These are phyloP conservation scores for Lactarius sp. DNA, from an alignment of 768 basidiomycete species.

Conservation along the genomic window DNA sequence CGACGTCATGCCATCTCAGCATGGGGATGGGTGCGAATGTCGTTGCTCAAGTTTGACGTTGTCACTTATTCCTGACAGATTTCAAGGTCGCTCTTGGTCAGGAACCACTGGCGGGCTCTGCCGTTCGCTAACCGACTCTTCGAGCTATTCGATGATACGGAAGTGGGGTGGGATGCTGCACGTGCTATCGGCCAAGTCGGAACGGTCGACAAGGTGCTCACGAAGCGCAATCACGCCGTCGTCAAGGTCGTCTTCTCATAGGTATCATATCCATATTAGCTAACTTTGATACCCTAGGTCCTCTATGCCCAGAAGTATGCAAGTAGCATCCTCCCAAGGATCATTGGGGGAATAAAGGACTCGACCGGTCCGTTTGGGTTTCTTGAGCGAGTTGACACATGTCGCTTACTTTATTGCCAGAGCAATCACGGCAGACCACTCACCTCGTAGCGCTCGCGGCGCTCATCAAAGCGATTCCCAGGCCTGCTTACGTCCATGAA, in stretches of 20 bases:
- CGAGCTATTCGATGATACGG: slow-evolving; percentile 59
- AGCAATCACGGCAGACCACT: slow-evolving; percentile 51
- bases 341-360: slow-evolving; percentile 63
- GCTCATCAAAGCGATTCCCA: slow-evolving; percentile 75
- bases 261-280: neutral
- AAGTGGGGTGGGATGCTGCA: slow-evolving; percentile 69
- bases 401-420: slow-evolving; percentile 32
- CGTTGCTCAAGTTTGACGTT: neutral
- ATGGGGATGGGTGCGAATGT: slow-evolving; percentile 63
- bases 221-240: slow-evolving; percentile 72
- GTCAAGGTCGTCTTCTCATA: slow-evolving; percentile 50
- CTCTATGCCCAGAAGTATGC: slow-evolving; percentile 75
- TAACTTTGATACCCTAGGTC: slow-evolving; percentile 41
- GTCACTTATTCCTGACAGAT: slow-evolving; percentile 43
- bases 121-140: slow-evolving; percentile 61
- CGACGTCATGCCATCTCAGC: slow-evolving; percentile 49
- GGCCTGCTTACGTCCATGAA: slow-evolving; percentile 63
- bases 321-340: slow-evolving; percentile 61
- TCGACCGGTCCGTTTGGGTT: slow-evolving; percentile 42
- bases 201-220: slow-evolving; percentile 56
- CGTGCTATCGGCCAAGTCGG: slow-evolving; percentile 66
- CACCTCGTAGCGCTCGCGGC: slow-evolving; percentile 81
- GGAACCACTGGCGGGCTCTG: slow-evolving; percentile 57
- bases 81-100: slow-evolving; percentile 72
- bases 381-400: neutral